Conservation (phyloP, 1,284 basidiomycete species). For the Flammula alnicola region DNA sequence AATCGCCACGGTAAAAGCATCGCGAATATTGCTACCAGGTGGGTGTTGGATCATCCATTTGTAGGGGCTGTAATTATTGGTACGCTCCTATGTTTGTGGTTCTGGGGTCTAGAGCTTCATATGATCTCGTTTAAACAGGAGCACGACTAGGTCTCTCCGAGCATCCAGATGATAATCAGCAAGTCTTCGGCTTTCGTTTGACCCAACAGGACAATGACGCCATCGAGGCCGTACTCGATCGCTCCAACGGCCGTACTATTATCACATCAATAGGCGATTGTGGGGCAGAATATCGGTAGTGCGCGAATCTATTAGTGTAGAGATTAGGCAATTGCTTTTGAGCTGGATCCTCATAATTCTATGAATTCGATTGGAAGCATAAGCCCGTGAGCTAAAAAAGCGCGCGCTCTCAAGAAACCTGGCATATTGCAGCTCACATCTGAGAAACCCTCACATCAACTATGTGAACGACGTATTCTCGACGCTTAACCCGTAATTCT, state of each 20-base stretch:
- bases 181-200: constrained; percentile 63
- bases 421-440: too few relatives aligned
- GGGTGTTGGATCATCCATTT: constrained; percentile 79
- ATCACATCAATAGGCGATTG: constrained; percentile 78
- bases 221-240: constrained; percentile 65
- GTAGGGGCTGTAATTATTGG: constrained; percentile 83
- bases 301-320: too few relatives aligned
- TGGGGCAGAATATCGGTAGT: constrained; percentile 77
- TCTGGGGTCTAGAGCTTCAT: too few relatives aligned
- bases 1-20: constrained; percentile 74
- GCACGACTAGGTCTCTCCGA: constrained; percentile 78
- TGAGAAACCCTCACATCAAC: too few relatives aligned
- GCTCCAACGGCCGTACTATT: constrained; percentile 62
- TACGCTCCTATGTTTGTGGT: constrained; percentile 34
- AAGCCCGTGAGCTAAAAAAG: too few relatives aligned
- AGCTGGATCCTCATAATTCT: too few relatives aligned
- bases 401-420: too few relatives aligned
- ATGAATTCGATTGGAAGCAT: too few relatives aligned
- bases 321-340: too few relatives aligned
- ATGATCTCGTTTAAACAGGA: constrained; percentile 44
- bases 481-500: too few relatives aligned
- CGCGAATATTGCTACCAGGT: constrained; percentile 77
- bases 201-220: constrained; percentile 56
- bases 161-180: constrained; percentile 70
- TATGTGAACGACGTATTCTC: too few relatives aligned